Evolutionary conservation across 345 rosid species (phyloP).

Genomic region (Lumnitzera racemosa): DNA sequence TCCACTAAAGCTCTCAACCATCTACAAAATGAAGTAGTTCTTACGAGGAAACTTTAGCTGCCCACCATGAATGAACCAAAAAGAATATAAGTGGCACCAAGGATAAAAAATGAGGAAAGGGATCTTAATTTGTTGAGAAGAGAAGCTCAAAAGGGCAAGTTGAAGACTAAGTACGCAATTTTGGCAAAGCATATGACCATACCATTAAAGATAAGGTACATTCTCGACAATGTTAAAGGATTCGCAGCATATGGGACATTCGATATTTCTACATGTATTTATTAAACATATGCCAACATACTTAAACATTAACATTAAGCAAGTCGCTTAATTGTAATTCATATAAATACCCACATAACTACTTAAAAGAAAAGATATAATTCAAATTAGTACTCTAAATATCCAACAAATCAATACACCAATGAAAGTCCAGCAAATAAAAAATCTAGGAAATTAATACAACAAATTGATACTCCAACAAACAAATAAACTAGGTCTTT

Average conservation of each 20-base stretch:
- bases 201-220: conserved; percentile 34
- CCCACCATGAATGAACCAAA: conserved; percentile 25
- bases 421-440: too few species aligned
- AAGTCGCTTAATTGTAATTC: too few species aligned
- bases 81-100: conserved; percentile 34
- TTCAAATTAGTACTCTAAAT: too few species aligned
- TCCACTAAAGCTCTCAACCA: conserved; percentile 37
- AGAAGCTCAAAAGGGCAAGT: conserved; percentile 28
- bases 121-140: conserved; percentile 20
- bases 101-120: conserved; percentile 42
- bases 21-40: conserved; percentile 41
- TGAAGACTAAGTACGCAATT: conserved; percentile 34
- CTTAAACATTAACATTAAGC: too few species aligned
- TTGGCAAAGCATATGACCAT: conserved; percentile 40
- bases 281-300: too few species aligned
- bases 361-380: too few species aligned
- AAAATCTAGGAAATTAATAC: too few species aligned
- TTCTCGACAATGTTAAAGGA: conserved; percentile 44
- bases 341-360: too few species aligned
- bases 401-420: too few species aligned
- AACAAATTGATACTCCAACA: too few species aligned
- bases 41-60: conserved; percentile 32
- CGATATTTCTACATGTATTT: conserved; percentile 1
- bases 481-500: too few species aligned
- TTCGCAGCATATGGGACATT: conserved; percentile 44